Base-by-base conservation (phyloP, 805 yeast genomes). In the Saturnispora sekii region DNA sequence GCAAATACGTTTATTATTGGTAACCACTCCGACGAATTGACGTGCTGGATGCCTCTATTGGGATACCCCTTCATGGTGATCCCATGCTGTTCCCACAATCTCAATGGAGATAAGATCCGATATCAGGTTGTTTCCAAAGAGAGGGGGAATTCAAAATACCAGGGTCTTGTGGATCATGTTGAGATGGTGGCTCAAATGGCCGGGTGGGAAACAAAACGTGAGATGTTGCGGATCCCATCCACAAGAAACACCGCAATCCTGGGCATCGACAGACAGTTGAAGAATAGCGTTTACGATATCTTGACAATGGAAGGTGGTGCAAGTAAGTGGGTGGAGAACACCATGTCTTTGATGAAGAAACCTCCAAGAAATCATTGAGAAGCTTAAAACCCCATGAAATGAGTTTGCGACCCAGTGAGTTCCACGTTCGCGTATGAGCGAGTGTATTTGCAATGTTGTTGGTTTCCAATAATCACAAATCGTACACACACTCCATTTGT, bases 31-130 rank as follows among this genome's bases (percentile, higher is more conserved):
- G 97, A 90, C 60, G 97, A 90, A 59, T 70, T 90, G 46, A 89
- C 97, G 0, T 84, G 95, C 52, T 90, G 97, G 97, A 79, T 90
- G 32, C 97, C 97, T 3, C 65, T 90, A 10, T 64, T 90, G 10
- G 88, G 87, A 0, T 83, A 73, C 50, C 96, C 96, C 6, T 90
- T 86, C 59, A 68, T 90, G 69, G 95, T 87, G 9, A 85, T 90
- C 35, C 97, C 97, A 10, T 90, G 97, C 60, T 90, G 97, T 61
- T 88, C 97, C 0, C 96, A 90, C 62, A 77, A 83, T 2, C 70
- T 90, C 36, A 74, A 80, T 5, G 97, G 97, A 2, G 79, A 77
- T 28, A 79, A 79, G 53, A 68, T 72, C 3, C 70, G 97, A 54
- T 89, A 74, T 55, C 66, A 79, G 12, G 73, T 76, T 2, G 67